Evolutionary conservation across 441 rosid genomes (phyloP).

Genomic region (Pelargonium myrrhifolium): DNA sequence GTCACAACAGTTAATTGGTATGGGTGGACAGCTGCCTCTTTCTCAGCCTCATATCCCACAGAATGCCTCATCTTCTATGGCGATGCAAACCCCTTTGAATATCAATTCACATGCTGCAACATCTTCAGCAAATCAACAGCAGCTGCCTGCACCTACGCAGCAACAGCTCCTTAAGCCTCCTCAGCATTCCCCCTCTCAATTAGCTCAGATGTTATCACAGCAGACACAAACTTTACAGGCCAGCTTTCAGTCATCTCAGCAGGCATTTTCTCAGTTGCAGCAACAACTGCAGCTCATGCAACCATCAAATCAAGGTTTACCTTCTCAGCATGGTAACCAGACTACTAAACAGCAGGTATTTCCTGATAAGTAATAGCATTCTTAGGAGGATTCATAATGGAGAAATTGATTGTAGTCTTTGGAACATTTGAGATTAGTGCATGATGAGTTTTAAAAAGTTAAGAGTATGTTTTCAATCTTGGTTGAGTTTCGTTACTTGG

Average conservation of each 20-base stretch:
- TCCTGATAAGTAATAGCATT: neutral
- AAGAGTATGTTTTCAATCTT: neutral
- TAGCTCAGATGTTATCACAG: constrained; percentile 87
- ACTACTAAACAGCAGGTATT: constrained; percentile 65
- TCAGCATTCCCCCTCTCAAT: constrained; percentile 86
- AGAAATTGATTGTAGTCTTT: neutral
- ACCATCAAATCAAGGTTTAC: constrained; percentile 53
- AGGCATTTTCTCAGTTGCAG: constrained; percentile 89
- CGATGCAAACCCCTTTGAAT: constrained; percentile 42
- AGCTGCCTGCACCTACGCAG: constrained; percentile 41
- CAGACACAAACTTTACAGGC: constrained; percentile 91
- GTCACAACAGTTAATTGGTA: constrained; percentile 43
- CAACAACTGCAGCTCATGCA: constrained; percentile 91
- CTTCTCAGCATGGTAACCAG: constrained; percentile 51
- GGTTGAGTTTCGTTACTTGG: neutral
- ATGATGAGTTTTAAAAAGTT: neutral
- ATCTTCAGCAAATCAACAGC: constrained; percentile 44
- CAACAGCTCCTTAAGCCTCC: constrained; percentile 55
- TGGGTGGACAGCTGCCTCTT: constrained; percentile 43
- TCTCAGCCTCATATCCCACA: constrained; percentile 55
- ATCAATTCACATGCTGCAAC: constrained; percentile 39
- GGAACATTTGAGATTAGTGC: neutral
- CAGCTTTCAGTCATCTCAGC: constrained; percentile 87
- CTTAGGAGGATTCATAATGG: neutral
- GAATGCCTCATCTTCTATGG: constrained; percentile 36